These are phyloP conservation scores for Lentinus brumalis DNA, from an alignment of 768 basidiomycete genomes.

Conservation along the genomic window DNA sequence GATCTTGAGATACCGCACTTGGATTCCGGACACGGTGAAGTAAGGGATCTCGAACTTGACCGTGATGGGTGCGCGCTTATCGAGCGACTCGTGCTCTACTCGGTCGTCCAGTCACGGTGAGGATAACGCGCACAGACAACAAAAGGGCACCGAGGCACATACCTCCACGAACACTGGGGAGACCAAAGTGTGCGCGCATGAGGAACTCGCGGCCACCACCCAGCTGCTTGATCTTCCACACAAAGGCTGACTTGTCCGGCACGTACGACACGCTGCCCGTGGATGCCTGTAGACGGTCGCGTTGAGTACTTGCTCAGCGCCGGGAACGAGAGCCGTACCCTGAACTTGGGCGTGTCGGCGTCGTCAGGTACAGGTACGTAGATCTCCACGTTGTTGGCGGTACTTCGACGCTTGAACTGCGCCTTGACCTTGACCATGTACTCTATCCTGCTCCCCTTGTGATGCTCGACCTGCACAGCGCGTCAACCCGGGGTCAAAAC, in stretches of 20 bases:
- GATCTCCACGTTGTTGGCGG: constrained; percentile 98
- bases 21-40: constrained; percentile 96
- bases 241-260: constrained; percentile 96
- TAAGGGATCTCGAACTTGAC: constrained; percentile 99
- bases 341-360: constrained; percentile 96
- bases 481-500: neutral
- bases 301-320: neutral
- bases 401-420: constrained; percentile 95
- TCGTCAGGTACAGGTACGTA: constrained; percentile 99
- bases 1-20: constrained; percentile 97
- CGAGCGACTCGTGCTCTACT: constrained; percentile 65
- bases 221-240: constrained; percentile 99
- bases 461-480: constrained; percentile 60
- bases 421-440: constrained; percentile 96
- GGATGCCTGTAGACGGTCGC: constrained; percentile 62
- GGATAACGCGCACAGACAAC: neutral
- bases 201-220: constrained; percentile 95
- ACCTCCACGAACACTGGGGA: constrained; percentile 93
- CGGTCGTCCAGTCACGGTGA: neutral
- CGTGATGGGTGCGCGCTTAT: constrained; percentile 92
- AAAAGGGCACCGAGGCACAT: constrained; percentile 32
- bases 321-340: constrained; percentile 51
- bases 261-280: constrained; percentile 96
- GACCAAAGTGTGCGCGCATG: constrained; percentile 97
- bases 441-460: constrained; percentile 90